Percentiles rank a stretch among this genome's conserved stretches.
Evolutionary conservation across 108 stramenopile genomes (phyloP).

Genomic region (Nitzschia inconspicua): DNA sequence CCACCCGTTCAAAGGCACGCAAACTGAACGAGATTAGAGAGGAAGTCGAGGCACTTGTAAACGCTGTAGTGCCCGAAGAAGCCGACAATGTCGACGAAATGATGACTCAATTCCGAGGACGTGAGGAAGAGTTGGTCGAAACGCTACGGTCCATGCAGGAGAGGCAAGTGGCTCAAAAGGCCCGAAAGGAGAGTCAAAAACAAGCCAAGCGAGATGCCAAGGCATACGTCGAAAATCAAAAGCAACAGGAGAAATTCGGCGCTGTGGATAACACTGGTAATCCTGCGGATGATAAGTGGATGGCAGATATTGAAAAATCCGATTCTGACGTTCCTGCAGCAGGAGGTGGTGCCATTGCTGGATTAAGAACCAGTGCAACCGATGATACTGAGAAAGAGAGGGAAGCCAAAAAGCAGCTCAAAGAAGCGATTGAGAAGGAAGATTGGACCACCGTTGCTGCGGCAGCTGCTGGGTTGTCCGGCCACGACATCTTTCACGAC

Average conservation of each 20-base stretch:
- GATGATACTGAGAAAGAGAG: constrained; percentile 22
- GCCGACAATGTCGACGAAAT: constrained; percentile 88
- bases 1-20: constrained; percentile 21
- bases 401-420: constrained; percentile 32
- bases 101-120: constrained; percentile 83
- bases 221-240: constrained; percentile 26
- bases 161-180: constrained; percentile 72
- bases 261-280: background rate
- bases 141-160: constrained; percentile 87
- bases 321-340: constrained; percentile 7
- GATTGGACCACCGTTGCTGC: constrained; percentile 78
- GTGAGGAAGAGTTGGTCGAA: constrained; percentile 89
- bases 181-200: constrained; percentile 67
- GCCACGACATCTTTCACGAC: background rate
- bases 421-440: constrained; percentile 60
- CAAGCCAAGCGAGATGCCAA: constrained; percentile 74
- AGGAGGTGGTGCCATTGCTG: constrained; percentile 1
- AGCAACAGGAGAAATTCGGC: background rate
- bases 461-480: constrained; percentile 45
- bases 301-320: constrained; percentile 20
- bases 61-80: constrained; percentile 83
- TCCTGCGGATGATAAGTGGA: constrained; percentile 16
- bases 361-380: background rate
- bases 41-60: constrained; percentile 76
- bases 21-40: constrained; percentile 63